A percentile compares a stretch with the other conserved stretches of the same genome.
These are phyloP conservation scores for Aspergillus caelatus DNA, from an alignment of 2,329 filamentous ascomycete species.

Conservation along the genomic window DNA sequence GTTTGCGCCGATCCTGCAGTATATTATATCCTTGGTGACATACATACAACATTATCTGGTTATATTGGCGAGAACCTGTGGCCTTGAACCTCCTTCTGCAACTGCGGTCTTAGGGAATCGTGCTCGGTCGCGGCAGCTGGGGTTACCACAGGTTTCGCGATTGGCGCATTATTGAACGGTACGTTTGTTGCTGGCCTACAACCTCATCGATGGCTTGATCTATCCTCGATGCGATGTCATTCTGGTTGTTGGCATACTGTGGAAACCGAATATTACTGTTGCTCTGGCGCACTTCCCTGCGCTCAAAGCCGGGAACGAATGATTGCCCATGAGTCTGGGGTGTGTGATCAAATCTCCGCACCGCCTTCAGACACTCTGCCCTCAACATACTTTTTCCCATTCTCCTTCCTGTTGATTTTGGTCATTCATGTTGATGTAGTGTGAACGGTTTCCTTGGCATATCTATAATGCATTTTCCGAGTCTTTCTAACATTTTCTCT, in stretches of 20 bases:
- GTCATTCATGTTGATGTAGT: background rate
- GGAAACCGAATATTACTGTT: conserved; percentile 12
- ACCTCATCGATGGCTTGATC: conserved; percentile 9
- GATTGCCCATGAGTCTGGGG: conserved; percentile 32
- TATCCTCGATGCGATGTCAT: conserved; percentile 5
- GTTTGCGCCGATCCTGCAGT: conserved; percentile 18
- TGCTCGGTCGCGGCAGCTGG: conserved; percentile 39
- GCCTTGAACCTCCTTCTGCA: conserved; percentile 13
- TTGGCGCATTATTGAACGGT: conserved; percentile 44
- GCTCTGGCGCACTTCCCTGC: conserved; percentile 25
- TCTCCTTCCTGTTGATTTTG: conserved; percentile 10
- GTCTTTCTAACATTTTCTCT: conserved; percentile 28
- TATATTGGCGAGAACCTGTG: background rate
- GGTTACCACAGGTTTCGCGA: conserved; percentile 30
- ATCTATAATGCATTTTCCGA: conserved; percentile 1
- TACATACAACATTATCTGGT: conserved; percentile 1
- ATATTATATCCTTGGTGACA: background rate
- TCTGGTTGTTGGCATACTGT: background rate
- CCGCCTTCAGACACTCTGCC: conserved; percentile 37
- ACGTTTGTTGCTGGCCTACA: conserved; percentile 31
- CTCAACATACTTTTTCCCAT: conserved; percentile 21
- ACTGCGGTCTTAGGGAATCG: conserved; percentile 31
- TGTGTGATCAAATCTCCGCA: conserved; percentile 44
- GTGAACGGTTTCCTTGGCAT: conserved; percentile 15
- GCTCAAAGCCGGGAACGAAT: conserved; percentile 25